Evolutionary conservation across 306 rosid genomes (phyloP).

Genomic region (Vigna unguiculata): DNA sequence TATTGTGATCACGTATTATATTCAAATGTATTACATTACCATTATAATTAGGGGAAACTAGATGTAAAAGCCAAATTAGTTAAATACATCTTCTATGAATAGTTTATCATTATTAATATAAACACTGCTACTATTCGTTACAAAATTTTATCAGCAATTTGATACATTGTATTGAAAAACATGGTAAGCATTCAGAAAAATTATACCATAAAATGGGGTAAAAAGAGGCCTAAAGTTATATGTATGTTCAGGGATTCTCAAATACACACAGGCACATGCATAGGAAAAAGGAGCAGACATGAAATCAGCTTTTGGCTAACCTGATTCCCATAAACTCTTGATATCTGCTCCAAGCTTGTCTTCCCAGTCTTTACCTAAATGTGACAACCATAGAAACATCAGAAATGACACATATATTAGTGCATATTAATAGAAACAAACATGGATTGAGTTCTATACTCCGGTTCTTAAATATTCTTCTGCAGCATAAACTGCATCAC

Average conservation of each 20-base stretch:
- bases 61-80: constrained; percentile 16
- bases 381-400: constrained; percentile 38
- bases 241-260: constrained; percentile 12
- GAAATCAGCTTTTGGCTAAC: constrained; percentile 48
- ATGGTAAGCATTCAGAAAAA: background rate
- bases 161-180: background rate
- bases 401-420: constrained; percentile 38
- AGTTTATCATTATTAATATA: background rate
- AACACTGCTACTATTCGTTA: background rate
- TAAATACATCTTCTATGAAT: background rate
- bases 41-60: constrained; percentile 11
- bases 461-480: constrained; percentile 88
- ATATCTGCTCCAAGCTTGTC: constrained; percentile 95
- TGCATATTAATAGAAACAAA: constrained; percentile 32
- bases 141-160: background rate
- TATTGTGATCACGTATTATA: background rate
- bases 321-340: constrained; percentile 97
- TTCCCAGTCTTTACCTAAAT: constrained; percentile 83
- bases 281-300: background rate
- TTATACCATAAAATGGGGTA: background rate
- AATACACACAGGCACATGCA: background rate
- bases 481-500: constrained; percentile 98
- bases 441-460: constrained; percentile 57
- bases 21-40: background rate
- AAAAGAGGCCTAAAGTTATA: background rate